Conservation (phyloP, 495 filamentous ascomycete species). For the Elasticomyces elasticus region DNA sequence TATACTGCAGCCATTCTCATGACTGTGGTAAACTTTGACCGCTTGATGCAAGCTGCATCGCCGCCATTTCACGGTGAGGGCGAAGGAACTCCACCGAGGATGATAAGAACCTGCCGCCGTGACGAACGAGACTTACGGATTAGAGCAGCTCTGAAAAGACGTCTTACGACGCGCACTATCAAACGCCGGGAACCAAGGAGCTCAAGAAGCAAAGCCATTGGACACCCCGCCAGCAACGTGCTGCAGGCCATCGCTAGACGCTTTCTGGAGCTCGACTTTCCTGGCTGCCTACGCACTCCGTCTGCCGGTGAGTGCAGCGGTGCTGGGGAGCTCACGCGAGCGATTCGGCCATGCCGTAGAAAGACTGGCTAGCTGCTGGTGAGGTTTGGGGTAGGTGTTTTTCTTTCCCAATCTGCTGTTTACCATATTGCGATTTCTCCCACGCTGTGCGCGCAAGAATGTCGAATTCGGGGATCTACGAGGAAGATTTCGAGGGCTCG, state of each 20-base stretch:
- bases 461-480: constrained; percentile 5
- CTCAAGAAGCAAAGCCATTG: neutral
- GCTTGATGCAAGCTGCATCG: too few relatives aligned
- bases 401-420: neutral
- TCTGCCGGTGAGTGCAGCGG: neutral
- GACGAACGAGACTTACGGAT: neutral
- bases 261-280: neutral
- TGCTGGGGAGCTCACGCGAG: neutral
- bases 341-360: neutral
- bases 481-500: neutral
- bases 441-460: neutral
- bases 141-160: too few relatives aligned
- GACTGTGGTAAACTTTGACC: too few relatives aligned
- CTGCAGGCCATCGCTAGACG: neutral
- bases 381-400: neutral
- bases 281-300: neutral
- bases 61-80: neutral
- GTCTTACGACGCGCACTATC: neutral
- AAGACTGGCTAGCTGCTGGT: neutral
- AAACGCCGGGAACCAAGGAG: neutral
- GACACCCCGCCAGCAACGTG: neutral
- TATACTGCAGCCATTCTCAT: neutral
- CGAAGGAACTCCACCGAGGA: too few relatives aligned
- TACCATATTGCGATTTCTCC: too few relatives aligned
- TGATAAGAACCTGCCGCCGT: too few relatives aligned